phyloP scores from a whole-genome alignment of 2,329 filamentous ascomycete species.

The Monilinia polystroma region DNA sequence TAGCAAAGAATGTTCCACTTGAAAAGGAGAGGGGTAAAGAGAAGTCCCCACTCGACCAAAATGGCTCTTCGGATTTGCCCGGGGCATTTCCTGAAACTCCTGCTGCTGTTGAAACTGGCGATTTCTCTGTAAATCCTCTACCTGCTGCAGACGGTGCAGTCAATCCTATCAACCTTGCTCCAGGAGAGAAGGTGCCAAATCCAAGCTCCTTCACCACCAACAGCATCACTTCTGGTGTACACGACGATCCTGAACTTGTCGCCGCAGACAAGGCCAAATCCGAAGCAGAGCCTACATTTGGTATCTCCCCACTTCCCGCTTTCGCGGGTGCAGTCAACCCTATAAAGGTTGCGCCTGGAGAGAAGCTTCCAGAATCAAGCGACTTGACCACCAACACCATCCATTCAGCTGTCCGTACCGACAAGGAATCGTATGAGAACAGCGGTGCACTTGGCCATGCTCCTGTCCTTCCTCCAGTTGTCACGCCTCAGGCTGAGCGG shows the following conservation, averaged over 20 bases:
- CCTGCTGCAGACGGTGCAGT: slow-evolving; percentile 63
- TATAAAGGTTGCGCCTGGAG: slow-evolving; percentile 73
- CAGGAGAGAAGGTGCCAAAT: slow-evolving; percentile 79
- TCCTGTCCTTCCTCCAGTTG: slow-evolving; percentile 41
- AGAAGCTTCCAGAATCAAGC: slow-evolving; percentile 70
- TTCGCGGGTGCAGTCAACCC: slow-evolving; percentile 71
- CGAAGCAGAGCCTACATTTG: slow-evolving; percentile 48
- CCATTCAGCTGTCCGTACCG: slow-evolving; percentile 71
- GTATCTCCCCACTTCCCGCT: slow-evolving; percentile 62
- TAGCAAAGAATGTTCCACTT: slow-evolving; percentile 66
- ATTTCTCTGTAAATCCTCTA: slow-evolving; percentile 56
- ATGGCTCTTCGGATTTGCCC: slow-evolving; percentile 53
- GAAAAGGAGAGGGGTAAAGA: slow-evolving; percentile 44
- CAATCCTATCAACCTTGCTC: slow-evolving; percentile 77
- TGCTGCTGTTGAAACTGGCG: slow-evolving; percentile 45
- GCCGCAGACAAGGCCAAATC: slow-evolving; percentile 46
- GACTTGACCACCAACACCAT: slow-evolving; percentile 65
- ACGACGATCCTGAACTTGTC: slow-evolving; percentile 77
- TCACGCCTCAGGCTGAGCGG: slow-evolving; percentile 44
- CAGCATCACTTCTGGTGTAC: slow-evolving; percentile 69
- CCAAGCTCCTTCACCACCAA: slow-evolving; percentile 62
- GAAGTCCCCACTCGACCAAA: slow-evolving; percentile 35
- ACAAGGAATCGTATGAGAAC: slow-evolving; percentile 85
- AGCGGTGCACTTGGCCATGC: slow-evolving; percentile 56
- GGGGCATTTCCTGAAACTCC: slow-evolving; percentile 75